Evolutionary conservation across 176 grass and related monocot species (phyloP).

Genomic region (Coix lacrymajobi): DNA sequence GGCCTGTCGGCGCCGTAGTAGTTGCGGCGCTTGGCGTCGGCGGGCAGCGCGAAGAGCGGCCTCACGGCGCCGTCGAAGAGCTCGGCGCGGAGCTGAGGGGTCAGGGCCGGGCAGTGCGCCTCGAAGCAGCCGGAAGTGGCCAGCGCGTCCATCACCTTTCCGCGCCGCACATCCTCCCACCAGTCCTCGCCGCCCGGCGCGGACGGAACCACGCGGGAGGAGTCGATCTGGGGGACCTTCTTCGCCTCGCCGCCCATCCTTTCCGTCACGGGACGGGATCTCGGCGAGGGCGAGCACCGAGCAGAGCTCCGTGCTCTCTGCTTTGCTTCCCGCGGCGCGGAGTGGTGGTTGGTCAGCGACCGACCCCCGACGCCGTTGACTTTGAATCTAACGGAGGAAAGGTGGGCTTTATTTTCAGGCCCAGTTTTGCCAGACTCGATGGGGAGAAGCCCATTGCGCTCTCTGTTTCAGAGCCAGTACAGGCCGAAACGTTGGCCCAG

Average conservation of each 20-base stretch:
- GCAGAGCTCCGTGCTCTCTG: not conserved
- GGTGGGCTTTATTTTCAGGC: not conserved
- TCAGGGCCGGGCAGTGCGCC: conserved; percentile 37
- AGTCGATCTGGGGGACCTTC: conserved; percentile 18
- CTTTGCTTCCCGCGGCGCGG: not conserved
- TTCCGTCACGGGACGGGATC: not conserved
- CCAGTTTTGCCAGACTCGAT: not conserved
- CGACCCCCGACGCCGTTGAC: not conserved
- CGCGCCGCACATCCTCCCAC: not conserved
- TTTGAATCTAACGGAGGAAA: not conserved
- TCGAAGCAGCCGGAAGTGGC: conserved; percentile 51
- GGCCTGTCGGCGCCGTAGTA: conserved; percentile 47
- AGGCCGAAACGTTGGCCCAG: not conserved
- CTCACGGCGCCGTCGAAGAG: conserved; percentile 43
- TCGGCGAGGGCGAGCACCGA: not conserved
- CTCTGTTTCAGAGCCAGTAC: not conserved
- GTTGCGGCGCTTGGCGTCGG: conserved; percentile 49
- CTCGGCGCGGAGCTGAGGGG: conserved; percentile 12
- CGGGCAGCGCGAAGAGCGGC: conserved; percentile 58
- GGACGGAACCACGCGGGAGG: conserved; percentile 6
- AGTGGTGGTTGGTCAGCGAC: not conserved
- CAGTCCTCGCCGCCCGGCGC: not conserved
- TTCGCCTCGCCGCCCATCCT: not conserved
- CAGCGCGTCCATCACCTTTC: conserved; percentile 54
- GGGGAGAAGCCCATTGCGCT: not conserved